Conservation (phyloP, 352 stramenopile species). For the Phytopythium delawarense region DNA sequence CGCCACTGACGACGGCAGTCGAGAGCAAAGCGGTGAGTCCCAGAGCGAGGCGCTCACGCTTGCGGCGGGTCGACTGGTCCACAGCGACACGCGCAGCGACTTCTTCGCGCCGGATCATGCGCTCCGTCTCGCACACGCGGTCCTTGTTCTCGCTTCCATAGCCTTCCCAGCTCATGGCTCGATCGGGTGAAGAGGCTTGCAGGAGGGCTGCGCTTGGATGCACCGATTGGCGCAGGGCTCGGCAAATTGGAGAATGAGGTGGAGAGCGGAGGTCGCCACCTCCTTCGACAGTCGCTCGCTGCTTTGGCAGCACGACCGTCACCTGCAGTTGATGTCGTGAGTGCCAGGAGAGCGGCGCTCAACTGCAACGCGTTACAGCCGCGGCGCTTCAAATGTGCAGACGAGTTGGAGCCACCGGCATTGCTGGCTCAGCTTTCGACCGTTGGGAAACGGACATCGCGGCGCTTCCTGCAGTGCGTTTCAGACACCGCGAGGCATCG, state of each 20-base stretch:
- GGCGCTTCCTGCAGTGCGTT: background rate
- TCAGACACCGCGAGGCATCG: no score
- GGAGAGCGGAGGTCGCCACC: no score
- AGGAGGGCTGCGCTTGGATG: background rate
- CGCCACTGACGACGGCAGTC: conserved; percentile 9
- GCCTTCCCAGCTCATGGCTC: conserved; percentile 14
- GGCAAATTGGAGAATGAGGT: conserved; percentile 6
- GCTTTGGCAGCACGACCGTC: background rate
- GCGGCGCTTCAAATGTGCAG: background rate
- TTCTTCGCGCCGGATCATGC: conserved; percentile 8
- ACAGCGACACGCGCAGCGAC: background rate
- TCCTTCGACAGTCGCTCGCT: background rate
- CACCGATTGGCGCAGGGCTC: background rate
- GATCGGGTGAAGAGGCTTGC: background rate
- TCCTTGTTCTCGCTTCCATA: conserved; percentile 15
- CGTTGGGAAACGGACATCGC: background rate
- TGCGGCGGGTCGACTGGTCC: conserved; percentile 5
- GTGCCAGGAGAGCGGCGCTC: background rate
- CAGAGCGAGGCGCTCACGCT: conserved; percentile 9
- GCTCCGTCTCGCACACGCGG: conserved; percentile 2
- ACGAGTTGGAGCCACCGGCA: background rate
- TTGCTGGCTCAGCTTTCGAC: background rate
- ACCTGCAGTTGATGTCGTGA: background rate
- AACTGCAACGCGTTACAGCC: background rate
- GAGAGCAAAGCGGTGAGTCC: conserved; percentile 13